Conservation (phyloP, 129 eudicot genomes). For the Deinandra increscens region DNA sequence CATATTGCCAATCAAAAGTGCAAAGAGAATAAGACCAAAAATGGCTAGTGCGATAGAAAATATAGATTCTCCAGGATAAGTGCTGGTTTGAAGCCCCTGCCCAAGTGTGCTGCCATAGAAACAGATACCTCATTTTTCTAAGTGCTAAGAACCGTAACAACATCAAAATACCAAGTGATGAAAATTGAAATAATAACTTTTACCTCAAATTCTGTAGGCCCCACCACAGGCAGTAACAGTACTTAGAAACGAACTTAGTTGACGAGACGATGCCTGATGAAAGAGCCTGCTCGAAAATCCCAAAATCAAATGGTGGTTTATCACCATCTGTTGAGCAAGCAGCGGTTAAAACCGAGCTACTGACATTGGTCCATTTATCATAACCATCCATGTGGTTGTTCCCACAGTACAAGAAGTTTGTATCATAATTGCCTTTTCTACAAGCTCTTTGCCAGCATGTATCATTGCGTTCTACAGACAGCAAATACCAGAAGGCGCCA, state of each 20-base stretch:
- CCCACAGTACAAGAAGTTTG: slow-evolving; percentile 76
- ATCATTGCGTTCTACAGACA: slow-evolving; percentile 81
- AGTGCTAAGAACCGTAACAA: background rate
- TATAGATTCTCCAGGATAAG: slow-evolving; percentile 84
- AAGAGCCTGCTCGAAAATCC: slow-evolving; percentile 82
- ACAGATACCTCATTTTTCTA: background rate
- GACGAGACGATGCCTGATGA: slow-evolving; percentile 74
- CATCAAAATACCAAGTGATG: background rate
- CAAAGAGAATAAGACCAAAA: slow-evolving; percentile 92
- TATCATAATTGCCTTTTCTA: slow-evolving; percentile 33
- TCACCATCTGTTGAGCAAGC: slow-evolving; percentile 60
- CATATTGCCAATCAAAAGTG: slow-evolving; percentile 94
- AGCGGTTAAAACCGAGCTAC: slow-evolving; percentile 44
- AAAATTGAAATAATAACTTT: background rate
- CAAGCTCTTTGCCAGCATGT: slow-evolving; percentile 94
- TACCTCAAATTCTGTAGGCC: slow-evolving; percentile 97
- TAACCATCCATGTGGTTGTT: slow-evolving; percentile 53
- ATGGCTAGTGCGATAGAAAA: slow-evolving; percentile 88
- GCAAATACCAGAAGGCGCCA: slow-evolving; percentile 91
- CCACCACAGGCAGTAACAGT: slow-evolving; percentile 98
- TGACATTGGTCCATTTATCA: slow-evolving; percentile 50
- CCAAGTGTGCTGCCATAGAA: slow-evolving; percentile 74
- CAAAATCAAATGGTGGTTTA: slow-evolving; percentile 79
- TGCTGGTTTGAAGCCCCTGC: slow-evolving; percentile 96
- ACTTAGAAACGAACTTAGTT: slow-evolving; percentile 62